Evolutionary conservation across 2,329 filamentous ascomycete species (phyloP).

Genomic region (Aspergillus texensis): DNA sequence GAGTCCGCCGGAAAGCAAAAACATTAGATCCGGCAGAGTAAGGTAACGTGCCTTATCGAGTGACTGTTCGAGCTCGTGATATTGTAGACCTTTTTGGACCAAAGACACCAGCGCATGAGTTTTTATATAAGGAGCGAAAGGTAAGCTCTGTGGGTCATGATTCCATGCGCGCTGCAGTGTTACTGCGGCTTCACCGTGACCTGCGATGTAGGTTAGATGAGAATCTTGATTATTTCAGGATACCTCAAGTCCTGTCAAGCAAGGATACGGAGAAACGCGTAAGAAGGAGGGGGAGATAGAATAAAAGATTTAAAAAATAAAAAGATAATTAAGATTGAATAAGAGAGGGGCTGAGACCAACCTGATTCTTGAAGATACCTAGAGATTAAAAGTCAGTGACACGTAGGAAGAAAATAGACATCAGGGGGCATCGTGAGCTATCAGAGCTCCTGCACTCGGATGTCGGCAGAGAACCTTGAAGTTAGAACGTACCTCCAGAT

Average conservation of each 20-base stretch:
- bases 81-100: conserved; percentile 65
- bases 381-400: conserved; percentile 17
- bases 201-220: conserved; percentile 34
- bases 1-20: not conserved
- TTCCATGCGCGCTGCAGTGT: conserved; percentile 66
- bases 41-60: conserved; percentile 50
- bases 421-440: not conserved
- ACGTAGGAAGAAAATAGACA: conserved; percentile 6
- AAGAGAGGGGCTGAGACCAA: conserved; percentile 34
- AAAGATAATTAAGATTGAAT: conserved; percentile 11
- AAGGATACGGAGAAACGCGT: not conserved
- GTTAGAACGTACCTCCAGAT: conserved; percentile 62
- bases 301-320: conserved; percentile 2
- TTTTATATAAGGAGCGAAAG: conserved; percentile 62
- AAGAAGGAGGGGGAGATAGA: not conserved
- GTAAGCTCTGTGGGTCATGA: conserved; percentile 61
- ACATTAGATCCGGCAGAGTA: not conserved
- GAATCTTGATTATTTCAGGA: not conserved
- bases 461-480: conserved; percentile 2
- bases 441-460: conserved; percentile 1
- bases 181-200: conserved; percentile 61
- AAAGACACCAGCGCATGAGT: conserved; percentile 62
- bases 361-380: conserved; percentile 61
- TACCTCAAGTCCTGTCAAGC: not conserved
- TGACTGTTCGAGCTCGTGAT: conserved; percentile 53